A percentile compares a stretch with the other conserved stretches of the same genome.
Evolutionary conservation across 495 filamentous ascomycete species (phyloP).

Genomic region (Tetracladium setigerum): DNA sequence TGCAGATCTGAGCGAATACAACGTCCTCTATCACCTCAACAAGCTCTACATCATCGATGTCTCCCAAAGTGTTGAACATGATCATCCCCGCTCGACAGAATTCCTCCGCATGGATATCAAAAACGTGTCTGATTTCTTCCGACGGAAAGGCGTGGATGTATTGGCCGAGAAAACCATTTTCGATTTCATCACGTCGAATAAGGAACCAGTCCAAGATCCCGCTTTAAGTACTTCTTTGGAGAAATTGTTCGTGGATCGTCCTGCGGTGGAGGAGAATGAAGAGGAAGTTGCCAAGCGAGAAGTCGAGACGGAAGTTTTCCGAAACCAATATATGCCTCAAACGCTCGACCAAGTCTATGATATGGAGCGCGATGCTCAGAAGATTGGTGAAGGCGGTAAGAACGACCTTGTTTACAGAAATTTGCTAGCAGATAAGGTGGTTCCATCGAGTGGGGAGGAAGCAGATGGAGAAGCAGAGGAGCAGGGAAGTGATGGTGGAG

Average conservation of each 20-base stretch:
- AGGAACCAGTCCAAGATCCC: conserved; percentile 44
- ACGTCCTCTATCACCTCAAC: conserved; percentile 79
- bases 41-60: conserved; percentile 93
- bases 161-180: conserved; percentile 68
- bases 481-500: conserved; percentile 32
- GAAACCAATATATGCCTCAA: conserved; percentile 91
- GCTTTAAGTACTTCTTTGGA: conserved; percentile 35
- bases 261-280: conserved; percentile 40
- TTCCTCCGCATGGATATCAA: conserved; percentile 97
- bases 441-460: conserved; percentile 26
- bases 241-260: conserved; percentile 34
- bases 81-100: conserved; percentile 84
- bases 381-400: conserved; percentile 62
- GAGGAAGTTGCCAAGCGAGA: conserved; percentile 42
- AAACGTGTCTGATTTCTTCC: conserved; percentile 89
- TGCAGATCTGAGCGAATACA: conserved; percentile 96
- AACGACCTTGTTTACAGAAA: conserved; percentile 72
- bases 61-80: conserved; percentile 92
- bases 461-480: conserved; percentile 32
- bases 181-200: conserved; percentile 61
- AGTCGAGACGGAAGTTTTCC: conserved; percentile 83
- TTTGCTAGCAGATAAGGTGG: conserved; percentile 64
- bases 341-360: conserved; percentile 93
- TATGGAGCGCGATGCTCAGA: conserved; percentile 80
- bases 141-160: conserved; percentile 70